Evolutionary conservation across 495 filamentous ascomycete species (phyloP).

Genomic region (Penicillium mononematosum): DNA sequence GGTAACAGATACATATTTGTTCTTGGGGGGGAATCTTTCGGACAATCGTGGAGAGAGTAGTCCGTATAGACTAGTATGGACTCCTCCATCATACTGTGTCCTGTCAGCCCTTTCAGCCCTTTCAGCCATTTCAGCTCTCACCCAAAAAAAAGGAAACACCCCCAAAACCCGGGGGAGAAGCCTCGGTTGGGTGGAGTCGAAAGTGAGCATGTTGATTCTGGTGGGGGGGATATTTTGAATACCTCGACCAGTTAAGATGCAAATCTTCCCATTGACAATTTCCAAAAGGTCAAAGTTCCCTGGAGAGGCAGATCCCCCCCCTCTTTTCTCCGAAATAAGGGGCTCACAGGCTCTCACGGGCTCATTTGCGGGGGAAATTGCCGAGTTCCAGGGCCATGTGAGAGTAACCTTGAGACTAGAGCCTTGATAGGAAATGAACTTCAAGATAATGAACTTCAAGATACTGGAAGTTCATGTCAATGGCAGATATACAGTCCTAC

Average conservation of each 20-base stretch:
- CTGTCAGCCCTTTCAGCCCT: neutral
- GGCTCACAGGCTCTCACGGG: neutral
- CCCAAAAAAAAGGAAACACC: neutral
- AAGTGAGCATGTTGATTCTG: neutral
- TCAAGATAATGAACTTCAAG: no score
- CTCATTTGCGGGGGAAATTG: neutral
- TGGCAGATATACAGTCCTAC: no score
- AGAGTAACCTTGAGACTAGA: neutral
- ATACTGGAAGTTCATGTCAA: no score
- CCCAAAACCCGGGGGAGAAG: neutral
- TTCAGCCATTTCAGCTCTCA: neutral
- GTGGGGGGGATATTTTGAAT: neutral
- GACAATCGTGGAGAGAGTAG: neutral
- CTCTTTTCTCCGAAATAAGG: neutral
- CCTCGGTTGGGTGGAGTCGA: slow-evolving; percentile 14
- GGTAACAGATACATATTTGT: neutral
- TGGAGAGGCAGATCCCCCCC: neutral
- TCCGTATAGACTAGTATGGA: no score
- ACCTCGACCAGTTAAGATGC: neutral
- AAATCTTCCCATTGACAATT: neutral
- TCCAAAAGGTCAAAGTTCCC: neutral
- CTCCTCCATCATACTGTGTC: neutral
- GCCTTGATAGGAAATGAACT: no score
- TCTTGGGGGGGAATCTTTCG: neutral
- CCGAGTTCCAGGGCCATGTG: slow-evolving; percentile 30